Conservation (phyloP, 2,329 filamentous ascomycete genomes). For the Cercospora brassicicola region DNA sequence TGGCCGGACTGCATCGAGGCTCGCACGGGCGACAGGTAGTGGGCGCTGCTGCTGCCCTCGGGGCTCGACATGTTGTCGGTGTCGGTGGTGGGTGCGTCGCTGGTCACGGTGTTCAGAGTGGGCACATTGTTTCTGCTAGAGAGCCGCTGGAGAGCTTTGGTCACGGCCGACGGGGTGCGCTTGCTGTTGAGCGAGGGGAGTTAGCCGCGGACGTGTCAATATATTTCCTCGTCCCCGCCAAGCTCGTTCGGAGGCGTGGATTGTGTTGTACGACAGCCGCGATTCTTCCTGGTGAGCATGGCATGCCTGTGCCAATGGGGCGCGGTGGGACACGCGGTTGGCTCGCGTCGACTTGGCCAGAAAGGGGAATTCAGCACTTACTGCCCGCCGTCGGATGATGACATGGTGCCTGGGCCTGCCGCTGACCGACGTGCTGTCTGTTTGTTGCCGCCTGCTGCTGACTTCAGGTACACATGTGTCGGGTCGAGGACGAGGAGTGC, state of each 20-base stretch:
- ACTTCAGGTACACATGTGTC: background rate
- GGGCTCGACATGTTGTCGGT: conserved; percentile 18
- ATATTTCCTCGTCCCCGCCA: background rate
- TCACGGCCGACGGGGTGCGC: conserved; percentile 53
- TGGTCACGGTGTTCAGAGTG: conserved; percentile 27
- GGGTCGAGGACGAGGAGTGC: background rate
- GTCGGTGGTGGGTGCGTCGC: conserved; percentile 11
- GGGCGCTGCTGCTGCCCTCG: conserved; percentile 23
- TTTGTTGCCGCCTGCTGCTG: background rate
- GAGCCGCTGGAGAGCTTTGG: conserved; percentile 56
- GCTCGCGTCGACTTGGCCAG: conserved; percentile 6
- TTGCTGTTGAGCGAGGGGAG: conserved; percentile 38
- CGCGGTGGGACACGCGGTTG: background rate
- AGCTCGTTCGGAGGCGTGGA: background rate
- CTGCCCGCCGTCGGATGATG: conserved; percentile 13
- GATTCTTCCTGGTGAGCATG: background rate
- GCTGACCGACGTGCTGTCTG: background rate
- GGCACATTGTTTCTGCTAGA: conserved; percentile 49
- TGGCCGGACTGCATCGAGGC: conserved; percentile 31
- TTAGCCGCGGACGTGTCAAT: background rate
- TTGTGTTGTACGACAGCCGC: background rate
- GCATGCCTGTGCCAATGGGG: background rate
- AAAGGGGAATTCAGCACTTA: conserved; percentile 3
- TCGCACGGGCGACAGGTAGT: conserved; percentile 24
- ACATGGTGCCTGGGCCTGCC: conserved; percentile 1